Base-by-base conservation (phyloP, 768 basidiomycete genomes). In the Cystobasidiopsis lactophilus region DNA sequence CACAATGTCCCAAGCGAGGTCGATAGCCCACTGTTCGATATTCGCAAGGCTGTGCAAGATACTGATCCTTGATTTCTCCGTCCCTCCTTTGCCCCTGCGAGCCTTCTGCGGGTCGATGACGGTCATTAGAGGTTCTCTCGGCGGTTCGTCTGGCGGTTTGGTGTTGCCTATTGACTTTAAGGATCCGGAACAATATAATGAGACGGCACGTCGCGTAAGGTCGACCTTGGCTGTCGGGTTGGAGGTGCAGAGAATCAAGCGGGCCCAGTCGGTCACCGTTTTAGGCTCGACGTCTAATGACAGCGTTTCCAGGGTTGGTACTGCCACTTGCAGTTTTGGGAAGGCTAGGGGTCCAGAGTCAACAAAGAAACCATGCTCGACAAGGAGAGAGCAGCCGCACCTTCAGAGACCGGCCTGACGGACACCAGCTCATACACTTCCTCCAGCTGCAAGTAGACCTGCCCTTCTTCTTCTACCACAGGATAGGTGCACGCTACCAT, bases 41-140 rank as follows among this genome's bases (percentile, higher is more conserved):
- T 84, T 84, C 1, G 82, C 82, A 2, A 85, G 66, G 2, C 82
- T 80, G 66, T 83, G 82, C 10, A 84, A 66, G 79, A 83, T 83
- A 7, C 76, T 74, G 0, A 77, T 77, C 31, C 77, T 67, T 56
- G 75, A 80, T 65, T 77, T 79, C 52, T 67, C 60, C 14, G 62
- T 65, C 19, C 69, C 69, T 10, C 66, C 69, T 54, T 69, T 70
- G 1, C 70, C 70, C 47, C 77, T 67, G 56, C 70, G 77, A 46
- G 72, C 74, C 58, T 79, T 77, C 1, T 68, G 71, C 0, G 77
- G 77, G 56, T 77, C 74, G 2, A 79, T 74, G 0, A 72, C 74
- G 55, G 77, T 77, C 41, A 65, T 68, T 0, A 67, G 64, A 0
- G 72, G 73, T 44, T 80, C 76, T 18, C 81, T 70, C 0, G 77